phyloP scores from a whole-genome alignment of 345 rosid genomes.

The Aethionema arabicum region DNA sequence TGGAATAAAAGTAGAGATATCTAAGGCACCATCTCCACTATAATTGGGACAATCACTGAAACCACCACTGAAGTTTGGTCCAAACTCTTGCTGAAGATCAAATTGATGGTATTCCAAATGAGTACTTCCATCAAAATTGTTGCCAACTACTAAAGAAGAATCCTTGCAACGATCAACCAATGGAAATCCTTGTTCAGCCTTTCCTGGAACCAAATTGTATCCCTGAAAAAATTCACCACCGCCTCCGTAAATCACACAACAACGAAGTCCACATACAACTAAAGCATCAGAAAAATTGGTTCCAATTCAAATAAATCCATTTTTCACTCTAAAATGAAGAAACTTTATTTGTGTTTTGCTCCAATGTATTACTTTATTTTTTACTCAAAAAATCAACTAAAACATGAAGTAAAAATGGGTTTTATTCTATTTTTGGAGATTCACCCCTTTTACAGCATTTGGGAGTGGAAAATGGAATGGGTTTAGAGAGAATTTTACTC shows the following conservation, averaged over 20 bases:
- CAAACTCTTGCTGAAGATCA: slow-evolving; percentile 70
- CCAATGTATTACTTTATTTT: too few relatives aligned
- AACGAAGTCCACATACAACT: not conserved
- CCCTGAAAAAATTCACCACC: slow-evolving; percentile 43
- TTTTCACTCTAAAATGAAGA: too few relatives aligned
- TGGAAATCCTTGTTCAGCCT: slow-evolving; percentile 53
- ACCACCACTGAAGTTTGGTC: slow-evolving; percentile 52
- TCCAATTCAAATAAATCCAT: too few relatives aligned
- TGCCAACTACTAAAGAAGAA: slow-evolving; percentile 43
- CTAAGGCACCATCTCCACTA: slow-evolving; percentile 55
- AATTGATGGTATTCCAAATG: slow-evolving; percentile 62
- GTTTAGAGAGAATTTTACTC: too few relatives aligned
- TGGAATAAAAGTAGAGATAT: slow-evolving; percentile 57
- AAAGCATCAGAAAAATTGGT: not conserved
- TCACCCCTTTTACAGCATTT: too few relatives aligned
- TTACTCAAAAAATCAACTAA: too few relatives aligned
- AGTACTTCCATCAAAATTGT: slow-evolving; percentile 46
- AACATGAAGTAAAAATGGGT: too few relatives aligned
- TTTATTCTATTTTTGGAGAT: too few relatives aligned
- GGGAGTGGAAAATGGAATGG: too few relatives aligned
- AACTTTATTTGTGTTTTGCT: too few relatives aligned
- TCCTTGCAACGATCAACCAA: slow-evolving; percentile 58
- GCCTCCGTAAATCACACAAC: slow-evolving; percentile 1
- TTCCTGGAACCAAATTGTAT: slow-evolving; percentile 55
- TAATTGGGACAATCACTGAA: slow-evolving; percentile 45